Conservation (phyloP, 768 basidiomycete species). For the Phylloporus arenicola region DNA sequence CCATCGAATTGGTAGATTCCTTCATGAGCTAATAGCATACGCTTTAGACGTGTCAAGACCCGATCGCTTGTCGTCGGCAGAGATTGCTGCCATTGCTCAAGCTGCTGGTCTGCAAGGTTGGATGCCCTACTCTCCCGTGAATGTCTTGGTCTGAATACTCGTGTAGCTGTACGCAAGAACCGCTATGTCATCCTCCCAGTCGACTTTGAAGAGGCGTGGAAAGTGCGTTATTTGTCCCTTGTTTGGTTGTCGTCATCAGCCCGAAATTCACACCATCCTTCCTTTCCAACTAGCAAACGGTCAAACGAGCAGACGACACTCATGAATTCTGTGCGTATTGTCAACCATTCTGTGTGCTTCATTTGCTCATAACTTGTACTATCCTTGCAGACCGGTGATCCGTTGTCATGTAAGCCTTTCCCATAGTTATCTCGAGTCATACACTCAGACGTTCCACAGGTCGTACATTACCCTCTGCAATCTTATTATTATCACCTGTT, state of each 20-base stretch:
- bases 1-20: slow-evolving; percentile 1
- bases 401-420: slow-evolving; percentile 34
- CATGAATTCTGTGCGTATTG: slow-evolving; percentile 84
- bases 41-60: slow-evolving; percentile 88
- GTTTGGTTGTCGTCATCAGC: slow-evolving; percentile 38
- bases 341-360: not conserved
- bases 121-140: not conserved
- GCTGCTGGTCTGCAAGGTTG: slow-evolving; percentile 94
- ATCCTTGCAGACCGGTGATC: slow-evolving; percentile 36
- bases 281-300: slow-evolving; percentile 68
- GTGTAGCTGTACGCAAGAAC: slow-evolving; percentile 86
- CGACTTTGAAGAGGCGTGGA: slow-evolving; percentile 99
- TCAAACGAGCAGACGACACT: slow-evolving; percentile 94
- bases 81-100: slow-evolving; percentile 93
- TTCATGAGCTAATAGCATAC: slow-evolving; percentile 8
- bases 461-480: slow-evolving; percentile 35
- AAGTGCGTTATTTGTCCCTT: slow-evolving; percentile 69
- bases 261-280: slow-evolving; percentile 32
- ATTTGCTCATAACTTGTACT: slow-evolving; percentile 2
- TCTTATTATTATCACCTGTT: slow-evolving; percentile 17
- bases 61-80: slow-evolving; percentile 91
- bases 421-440: slow-evolving; percentile 14
- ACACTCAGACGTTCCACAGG: slow-evolving; percentile 17
- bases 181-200: slow-evolving; percentile 94
- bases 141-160: slow-evolving; percentile 2